Evolutionary conservation across 75 land plant genomes (phyloP), one percentile per base, ranked within the genome.

Genomic region (Selaginella moellendorffii): DNA sequence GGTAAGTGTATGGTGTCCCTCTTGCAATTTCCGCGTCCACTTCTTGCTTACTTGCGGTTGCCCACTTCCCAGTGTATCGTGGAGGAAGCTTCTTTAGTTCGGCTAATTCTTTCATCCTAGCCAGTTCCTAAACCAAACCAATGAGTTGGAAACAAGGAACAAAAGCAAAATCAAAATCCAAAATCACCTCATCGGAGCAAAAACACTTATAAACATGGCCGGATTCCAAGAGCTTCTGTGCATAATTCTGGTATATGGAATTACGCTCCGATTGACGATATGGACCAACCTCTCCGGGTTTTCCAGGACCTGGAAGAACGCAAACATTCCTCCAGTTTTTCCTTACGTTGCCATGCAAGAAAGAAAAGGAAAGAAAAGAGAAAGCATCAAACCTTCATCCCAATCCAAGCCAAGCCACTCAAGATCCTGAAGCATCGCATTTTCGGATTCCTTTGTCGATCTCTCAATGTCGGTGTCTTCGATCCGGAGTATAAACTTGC

Each of bases 361-460:
- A n/a, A n/a, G n/a, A n/a, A n/a, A n/a, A n/a, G n/a, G n/a, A n/a
- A n/a, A n/a, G n/a, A n/a, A n/a, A n/a, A n/a, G n/a, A n/a, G n/a
- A n/a, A n/a, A n/a, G n/a, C n/a, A n/a, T n/a, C n/a, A n/a, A 29
- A 69, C 96, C 97, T 88, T 92, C 97, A 72, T 92, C 97, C 96
- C 97, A 92, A 36, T 78, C 77, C 30, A 92, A 85, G 46, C 96
- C 97, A 59, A 92, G 95, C 96, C 97, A 92, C 36, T 83, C 52
- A 19, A 92, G 69, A 63, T 92, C 97, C 1, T 65, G 71, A 22
- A 92, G 42, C 78, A 92, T 51, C 8, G 95, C 89, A 62, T 85
- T 82, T 74, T 92, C 97, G 1, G 97, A 92, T 63, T 85, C 75
- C 66, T 63, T 73, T 28, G 97, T 92, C 0, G 97, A 92, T 56